Evolutionary conservation across 441 rosid genomes (phyloP).

Genomic region (Gossypium gossypioides): DNA sequence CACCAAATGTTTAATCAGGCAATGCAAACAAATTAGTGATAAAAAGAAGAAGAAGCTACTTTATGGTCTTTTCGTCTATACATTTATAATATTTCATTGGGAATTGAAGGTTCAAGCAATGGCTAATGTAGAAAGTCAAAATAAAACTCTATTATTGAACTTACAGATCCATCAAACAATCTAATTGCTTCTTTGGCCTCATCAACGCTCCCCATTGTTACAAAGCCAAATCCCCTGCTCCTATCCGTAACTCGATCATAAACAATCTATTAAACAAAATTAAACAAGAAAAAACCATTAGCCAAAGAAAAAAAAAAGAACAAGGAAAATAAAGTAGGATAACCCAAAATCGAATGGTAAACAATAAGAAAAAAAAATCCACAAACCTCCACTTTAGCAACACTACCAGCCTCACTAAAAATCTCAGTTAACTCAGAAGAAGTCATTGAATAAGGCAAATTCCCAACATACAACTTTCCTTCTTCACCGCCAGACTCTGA

Average conservation of each 20-base stretch:
- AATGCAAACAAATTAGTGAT: background rate
- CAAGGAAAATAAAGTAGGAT: background rate
- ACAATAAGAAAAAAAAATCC: background rate
- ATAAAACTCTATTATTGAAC: constrained; percentile 16
- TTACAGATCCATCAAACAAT: constrained; percentile 69
- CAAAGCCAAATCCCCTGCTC: constrained; percentile 93
- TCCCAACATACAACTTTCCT: constrained; percentile 72
- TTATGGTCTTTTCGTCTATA: background rate
- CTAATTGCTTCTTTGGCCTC: constrained; percentile 81
- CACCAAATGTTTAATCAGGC: background rate
- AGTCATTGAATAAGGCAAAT: constrained; percentile 65
- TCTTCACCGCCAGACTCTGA: constrained; percentile 32
- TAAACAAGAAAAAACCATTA: background rate
- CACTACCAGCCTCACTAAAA: constrained; percentile 67
- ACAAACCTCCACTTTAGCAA: constrained; percentile 58
- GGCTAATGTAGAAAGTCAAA: background rate
- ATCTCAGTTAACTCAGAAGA: constrained; percentile 49
- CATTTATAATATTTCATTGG: background rate
- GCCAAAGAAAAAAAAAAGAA: background rate
- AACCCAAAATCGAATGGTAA: background rate
- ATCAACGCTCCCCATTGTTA: constrained; percentile 60
- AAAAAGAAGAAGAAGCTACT: background rate
- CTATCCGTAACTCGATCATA: constrained; percentile 74
- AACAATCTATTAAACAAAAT: constrained; percentile 42
- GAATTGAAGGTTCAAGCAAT: background rate